phyloP scores from a whole-genome alignment of 2,329 filamentous ascomycete genomes.

The Calonectria pseudoturangicola region DNA sequence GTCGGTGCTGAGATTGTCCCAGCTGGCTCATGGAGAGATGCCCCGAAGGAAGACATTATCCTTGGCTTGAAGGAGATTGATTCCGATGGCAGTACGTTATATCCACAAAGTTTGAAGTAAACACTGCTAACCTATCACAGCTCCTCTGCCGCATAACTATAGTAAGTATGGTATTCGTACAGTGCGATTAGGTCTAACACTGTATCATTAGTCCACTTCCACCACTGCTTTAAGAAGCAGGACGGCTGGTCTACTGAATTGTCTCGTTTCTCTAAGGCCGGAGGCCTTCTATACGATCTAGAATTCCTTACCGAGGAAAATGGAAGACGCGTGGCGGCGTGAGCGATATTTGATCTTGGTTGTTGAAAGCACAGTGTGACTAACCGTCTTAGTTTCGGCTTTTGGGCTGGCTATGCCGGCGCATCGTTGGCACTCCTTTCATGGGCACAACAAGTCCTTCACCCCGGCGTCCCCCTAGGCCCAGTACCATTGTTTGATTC shows the following conservation, averaged over 20 bases:
- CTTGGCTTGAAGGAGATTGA: constrained; percentile 87
- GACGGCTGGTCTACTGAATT: constrained; percentile 85
- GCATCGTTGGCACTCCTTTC: constrained; percentile 83
- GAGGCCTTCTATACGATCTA: constrained; percentile 81
- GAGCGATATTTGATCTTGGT: neutral
- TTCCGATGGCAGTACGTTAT: neutral
- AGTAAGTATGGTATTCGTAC: constrained; percentile 43
- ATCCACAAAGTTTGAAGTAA: neutral
- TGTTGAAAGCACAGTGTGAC: too few species aligned
- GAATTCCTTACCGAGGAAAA: constrained; percentile 86
- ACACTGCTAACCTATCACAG: neutral
- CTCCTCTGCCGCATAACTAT: constrained; percentile 34
- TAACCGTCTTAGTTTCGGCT: constrained; percentile 73
- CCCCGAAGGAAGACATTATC: constrained; percentile 80
- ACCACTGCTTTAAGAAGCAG: constrained; percentile 85
- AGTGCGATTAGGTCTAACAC: neutral
- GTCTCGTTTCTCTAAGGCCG: constrained; percentile 83
- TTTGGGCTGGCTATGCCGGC: constrained; percentile 80
- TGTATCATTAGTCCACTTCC: constrained; percentile 74
- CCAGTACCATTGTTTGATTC: constrained; percentile 51
- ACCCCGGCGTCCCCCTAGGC: constrained; percentile 80
- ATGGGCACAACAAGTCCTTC: constrained; percentile 89
- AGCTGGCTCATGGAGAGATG: constrained; percentile 61
- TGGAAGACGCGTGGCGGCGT: constrained; percentile 78
- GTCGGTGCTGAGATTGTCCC: constrained; percentile 77